These are phyloP conservation scores for Pleodorina starrii DNA, from an alignment of 139 green algal species.

Conservation along the genomic window DNA sequence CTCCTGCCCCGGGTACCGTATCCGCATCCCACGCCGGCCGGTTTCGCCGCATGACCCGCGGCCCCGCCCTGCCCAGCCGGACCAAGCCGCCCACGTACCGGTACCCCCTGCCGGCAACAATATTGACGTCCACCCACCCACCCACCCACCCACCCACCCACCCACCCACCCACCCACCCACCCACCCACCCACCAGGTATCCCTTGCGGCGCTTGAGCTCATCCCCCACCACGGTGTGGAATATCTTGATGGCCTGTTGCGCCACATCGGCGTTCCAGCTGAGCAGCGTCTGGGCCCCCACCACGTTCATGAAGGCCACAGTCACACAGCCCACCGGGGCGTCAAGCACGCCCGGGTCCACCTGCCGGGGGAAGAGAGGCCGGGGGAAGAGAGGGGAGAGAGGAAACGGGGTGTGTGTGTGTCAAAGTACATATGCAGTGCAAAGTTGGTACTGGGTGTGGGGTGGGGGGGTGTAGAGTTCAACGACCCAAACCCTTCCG, in stretches of 20 bases:
- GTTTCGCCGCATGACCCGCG: no score
- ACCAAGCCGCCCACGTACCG: no score
- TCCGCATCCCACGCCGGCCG: not conserved
- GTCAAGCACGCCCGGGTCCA: conserved; percentile 50
- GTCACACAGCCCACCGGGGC: conserved; percentile 60
- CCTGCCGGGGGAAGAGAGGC: not conserved
- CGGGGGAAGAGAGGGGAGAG: not conserved
- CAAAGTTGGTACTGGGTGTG: no score
- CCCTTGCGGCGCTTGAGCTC: conserved; percentile 46
- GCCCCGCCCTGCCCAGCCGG: no score
- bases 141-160: no score
- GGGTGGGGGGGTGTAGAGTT: no score
- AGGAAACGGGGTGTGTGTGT: no score
- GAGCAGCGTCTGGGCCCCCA: conserved; percentile 63
- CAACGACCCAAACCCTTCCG: no score
- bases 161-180: no score
- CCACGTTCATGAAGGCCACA: conserved; percentile 61
- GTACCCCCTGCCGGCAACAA: no score
- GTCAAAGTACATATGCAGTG: not conserved
- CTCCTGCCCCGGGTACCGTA: not conserved
- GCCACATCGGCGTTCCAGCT: conserved; percentile 59
- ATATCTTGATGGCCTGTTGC: conserved; percentile 55
- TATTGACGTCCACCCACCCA: no score
- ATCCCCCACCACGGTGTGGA: conserved; percentile 56
- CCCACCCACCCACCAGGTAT: conserved; percentile 49